These are phyloP conservation scores for Obba rivulosa DNA, from an alignment of 768 basidiomycete genomes.

Conservation along the genomic window DNA sequence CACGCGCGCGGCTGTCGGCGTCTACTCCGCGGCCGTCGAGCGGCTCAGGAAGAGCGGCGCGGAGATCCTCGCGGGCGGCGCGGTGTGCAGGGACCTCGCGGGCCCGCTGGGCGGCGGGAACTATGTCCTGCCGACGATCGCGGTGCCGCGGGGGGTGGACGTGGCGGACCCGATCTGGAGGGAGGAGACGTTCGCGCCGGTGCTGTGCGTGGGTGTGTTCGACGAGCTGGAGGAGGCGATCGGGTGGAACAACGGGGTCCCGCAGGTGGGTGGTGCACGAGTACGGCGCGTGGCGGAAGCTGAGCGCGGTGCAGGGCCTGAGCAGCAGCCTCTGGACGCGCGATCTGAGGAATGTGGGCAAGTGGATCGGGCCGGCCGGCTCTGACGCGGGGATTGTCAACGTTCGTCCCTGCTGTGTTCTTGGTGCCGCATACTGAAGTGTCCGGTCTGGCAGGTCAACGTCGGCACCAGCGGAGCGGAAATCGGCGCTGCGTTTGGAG, in stretches of 20 bases:
- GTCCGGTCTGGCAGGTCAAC: constrained; percentile 54
- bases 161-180: constrained; percentile 60
- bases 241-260: constrained; percentile 84
- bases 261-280: constrained; percentile 43
- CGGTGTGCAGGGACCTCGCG: constrained; percentile 36
- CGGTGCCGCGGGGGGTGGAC: constrained; percentile 56
- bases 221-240: constrained; percentile 85
- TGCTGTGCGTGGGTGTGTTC: constrained; percentile 81
- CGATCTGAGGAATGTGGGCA: constrained; percentile 77
- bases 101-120: constrained; percentile 60
- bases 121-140: constrained; percentile 86
- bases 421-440: not conserved
- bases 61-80: constrained; percentile 72
- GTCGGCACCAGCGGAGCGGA: constrained; percentile 66
- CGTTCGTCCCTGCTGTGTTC: constrained; percentile 38
- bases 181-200: constrained; percentile 84
- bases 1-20: constrained; percentile 56
- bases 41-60: constrained; percentile 63
- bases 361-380: constrained; percentile 88
- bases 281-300: constrained; percentile 41
- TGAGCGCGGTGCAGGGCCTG: constrained; percentile 78
- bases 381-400: constrained; percentile 92
- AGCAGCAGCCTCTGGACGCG: constrained; percentile 91
- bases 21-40: constrained; percentile 57
- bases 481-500: constrained; percentile 87